Conservation (phyloP, 768 basidiomycete genomes). For the Saitozyma podzolica region DNA sequence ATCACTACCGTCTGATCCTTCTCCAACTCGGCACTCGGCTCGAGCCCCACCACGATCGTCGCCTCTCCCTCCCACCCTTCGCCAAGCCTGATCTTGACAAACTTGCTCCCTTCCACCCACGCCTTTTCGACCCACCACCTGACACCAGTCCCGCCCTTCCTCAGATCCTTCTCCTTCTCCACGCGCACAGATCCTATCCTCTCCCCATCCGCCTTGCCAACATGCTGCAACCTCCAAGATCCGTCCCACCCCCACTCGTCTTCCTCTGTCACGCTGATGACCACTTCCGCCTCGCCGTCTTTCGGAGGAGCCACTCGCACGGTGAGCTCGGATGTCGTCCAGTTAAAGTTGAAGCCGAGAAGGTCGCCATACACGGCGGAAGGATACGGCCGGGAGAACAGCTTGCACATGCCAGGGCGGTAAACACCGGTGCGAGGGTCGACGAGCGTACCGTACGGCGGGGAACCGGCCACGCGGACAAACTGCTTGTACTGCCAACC, state of each 20-base stretch:
- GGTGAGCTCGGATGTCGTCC: slow-evolving; percentile 17
- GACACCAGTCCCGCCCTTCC: slow-evolving; percentile 4
- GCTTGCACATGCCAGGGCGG: slow-evolving; percentile 21
- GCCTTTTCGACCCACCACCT: slow-evolving; percentile 24
- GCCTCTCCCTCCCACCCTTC: slow-evolving; percentile 16
- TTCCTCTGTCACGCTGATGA: slow-evolving; percentile 22
- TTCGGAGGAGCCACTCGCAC: slow-evolving; percentile 6
- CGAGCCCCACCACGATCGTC: slow-evolving; percentile 11
- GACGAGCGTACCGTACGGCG: slow-evolving; percentile 17
- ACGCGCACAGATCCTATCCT: slow-evolving; percentile 13
- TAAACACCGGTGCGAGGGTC: slow-evolving; percentile 21
- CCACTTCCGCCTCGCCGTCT: slow-evolving; percentile 7
- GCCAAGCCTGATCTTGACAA: slow-evolving; percentile 19
- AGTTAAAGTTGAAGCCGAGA: slow-evolving; percentile 16
- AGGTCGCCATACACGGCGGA: slow-evolving; percentile 19
- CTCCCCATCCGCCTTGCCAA: slow-evolving; percentile 9
- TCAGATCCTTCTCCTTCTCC: slow-evolving; percentile 15
- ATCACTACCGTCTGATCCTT: not conserved
- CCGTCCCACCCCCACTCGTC: slow-evolving; percentile 27
- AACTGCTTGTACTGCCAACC: slow-evolving; percentile 28
- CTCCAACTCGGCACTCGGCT: not conserved
- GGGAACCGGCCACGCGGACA: slow-evolving; percentile 19
- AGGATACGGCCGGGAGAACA: slow-evolving; percentile 22
- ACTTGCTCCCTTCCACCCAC: slow-evolving; percentile 24
- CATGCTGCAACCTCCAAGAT: slow-evolving; percentile 6